Evolutionary conservation across 805 yeast genomes (phyloP).

Genomic region (Lipomyces mesembrius): DNA sequence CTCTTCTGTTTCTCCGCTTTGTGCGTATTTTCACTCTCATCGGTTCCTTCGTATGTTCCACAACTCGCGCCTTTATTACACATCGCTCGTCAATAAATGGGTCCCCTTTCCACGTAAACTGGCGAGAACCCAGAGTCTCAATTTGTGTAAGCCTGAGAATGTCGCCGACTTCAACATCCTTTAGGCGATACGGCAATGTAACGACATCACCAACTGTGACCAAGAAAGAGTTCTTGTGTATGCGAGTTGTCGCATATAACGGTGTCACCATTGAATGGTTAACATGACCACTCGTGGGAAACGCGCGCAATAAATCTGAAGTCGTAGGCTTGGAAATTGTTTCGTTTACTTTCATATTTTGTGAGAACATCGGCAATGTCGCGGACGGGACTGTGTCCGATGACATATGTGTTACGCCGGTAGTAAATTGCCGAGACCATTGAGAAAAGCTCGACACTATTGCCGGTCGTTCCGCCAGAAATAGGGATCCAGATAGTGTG

Average conservation of each 20-base stretch:
- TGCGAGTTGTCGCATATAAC: conserved; percentile 78
- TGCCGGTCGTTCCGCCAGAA: not conserved
- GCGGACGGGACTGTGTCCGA: conserved; percentile 8
- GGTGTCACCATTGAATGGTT: conserved; percentile 43
- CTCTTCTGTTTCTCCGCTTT: conserved; percentile 35
- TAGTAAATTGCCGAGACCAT: not conserved
- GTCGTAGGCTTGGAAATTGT: conserved; percentile 29
- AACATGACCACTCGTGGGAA: conserved; percentile 14
- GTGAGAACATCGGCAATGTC: conserved; percentile 9
- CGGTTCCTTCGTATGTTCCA: conserved; percentile 41
- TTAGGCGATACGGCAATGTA: conserved; percentile 75
- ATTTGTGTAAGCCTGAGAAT: conserved; percentile 73
- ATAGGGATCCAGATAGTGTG: not conserved
- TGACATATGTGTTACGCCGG: not conserved
- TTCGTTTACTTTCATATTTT: conserved; percentile 9
- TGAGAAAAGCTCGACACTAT: not conserved
- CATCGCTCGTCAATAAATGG: conserved; percentile 50
- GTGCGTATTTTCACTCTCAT: conserved; percentile 34
- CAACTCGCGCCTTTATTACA: conserved; percentile 37
- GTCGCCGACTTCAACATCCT: conserved; percentile 82
- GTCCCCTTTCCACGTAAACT: conserved; percentile 66
- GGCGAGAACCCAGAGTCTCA: conserved; percentile 81
- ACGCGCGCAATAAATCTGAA: conserved; percentile 23
- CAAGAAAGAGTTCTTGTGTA: conserved; percentile 82
- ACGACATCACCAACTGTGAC: conserved; percentile 91